A percentile compares a stretch with the other conserved stretches of the same genome.
Evolutionary conservation across 495 filamentous ascomycete genomes (phyloP).

Genomic region (Aspergillus conjunctus): DNA sequence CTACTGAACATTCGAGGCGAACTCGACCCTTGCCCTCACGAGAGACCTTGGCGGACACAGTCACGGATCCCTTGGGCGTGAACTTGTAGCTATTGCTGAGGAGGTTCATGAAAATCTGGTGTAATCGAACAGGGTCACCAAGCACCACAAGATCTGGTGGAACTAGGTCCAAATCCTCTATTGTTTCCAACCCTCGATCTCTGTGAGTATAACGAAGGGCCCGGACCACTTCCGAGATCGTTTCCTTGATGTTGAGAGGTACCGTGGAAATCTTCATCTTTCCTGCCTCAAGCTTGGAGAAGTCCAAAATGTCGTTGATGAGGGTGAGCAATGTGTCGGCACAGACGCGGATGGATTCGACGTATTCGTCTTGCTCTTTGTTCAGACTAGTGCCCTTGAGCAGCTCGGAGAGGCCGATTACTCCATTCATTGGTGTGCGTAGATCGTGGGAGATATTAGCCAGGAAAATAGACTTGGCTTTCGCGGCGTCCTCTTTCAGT

Average conservation of each 20-base stretch:
- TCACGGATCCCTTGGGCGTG: conserved; percentile 82
- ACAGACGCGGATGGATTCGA: conserved; percentile 89
- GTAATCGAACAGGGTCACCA: conserved; percentile 85
- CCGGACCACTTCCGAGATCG: conserved; percentile 83
- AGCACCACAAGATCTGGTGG: conserved; percentile 78
- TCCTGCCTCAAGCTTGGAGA: conserved; percentile 90
- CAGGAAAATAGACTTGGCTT: conserved; percentile 88
- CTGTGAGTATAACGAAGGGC: conserved; percentile 82
- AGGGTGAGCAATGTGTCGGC: conserved; percentile 88
- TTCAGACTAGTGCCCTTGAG: conserved; percentile 76
- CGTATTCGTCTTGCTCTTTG: conserved; percentile 83
- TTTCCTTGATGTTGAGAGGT: conserved; percentile 80
- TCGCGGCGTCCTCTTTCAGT: conserved; percentile 87
- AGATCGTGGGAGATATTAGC: conserved; percentile 90
- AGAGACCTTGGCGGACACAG: conserved; percentile 70
- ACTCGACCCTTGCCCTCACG: conserved; percentile 69
- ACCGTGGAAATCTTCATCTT: conserved; percentile 93
- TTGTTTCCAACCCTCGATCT: conserved; percentile 74
- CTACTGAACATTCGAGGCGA: conserved; percentile 79
- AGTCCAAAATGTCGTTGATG: conserved; percentile 94
- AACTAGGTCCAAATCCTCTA: conserved; percentile 63
- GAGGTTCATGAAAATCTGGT: conserved; percentile 91
- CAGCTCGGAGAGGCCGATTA: conserved; percentile 88
- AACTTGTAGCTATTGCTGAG: conserved; percentile 95
- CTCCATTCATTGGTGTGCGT: conserved; percentile 83